A percentile compares a stretch with the other conserved stretches of the same genome.
These are phyloP conservation scores for Arthrobotrys iridis DNA, from an alignment of 2,329 filamentous ascomycete genomes.

Conservation along the genomic window DNA sequence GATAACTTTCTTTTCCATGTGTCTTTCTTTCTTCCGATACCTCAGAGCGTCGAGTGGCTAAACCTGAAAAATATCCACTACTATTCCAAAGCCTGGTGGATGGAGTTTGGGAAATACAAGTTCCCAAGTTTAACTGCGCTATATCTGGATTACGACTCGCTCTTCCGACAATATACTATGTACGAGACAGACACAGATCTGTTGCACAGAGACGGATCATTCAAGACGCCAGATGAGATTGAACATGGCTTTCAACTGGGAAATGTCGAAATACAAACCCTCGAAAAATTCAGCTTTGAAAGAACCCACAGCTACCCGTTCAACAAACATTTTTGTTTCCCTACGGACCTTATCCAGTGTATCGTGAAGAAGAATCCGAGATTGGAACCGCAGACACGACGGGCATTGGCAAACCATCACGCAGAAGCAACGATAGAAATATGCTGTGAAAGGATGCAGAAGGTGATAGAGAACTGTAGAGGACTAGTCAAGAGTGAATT, in stretches of 20 bases:
- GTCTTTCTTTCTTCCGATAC: not conserved
- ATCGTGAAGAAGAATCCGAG: not conserved
- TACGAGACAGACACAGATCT: not conserved
- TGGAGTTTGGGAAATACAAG: not conserved
- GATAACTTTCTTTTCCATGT: not conserved
- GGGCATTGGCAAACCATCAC: not conserved
- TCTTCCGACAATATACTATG: not conserved
- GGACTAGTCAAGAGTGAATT: not conserved
- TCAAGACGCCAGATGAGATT: not conserved
- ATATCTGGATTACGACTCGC: not conserved
- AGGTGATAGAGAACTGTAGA: not conserved
- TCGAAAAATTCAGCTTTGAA: not conserved
- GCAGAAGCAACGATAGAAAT: not conserved
- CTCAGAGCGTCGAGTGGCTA: not conserved
- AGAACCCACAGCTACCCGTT: not conserved
- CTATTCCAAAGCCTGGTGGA: conserved; percentile 1
- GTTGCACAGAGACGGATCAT: not conserved
- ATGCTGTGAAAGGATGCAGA: not conserved
- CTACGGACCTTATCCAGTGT: not conserved
- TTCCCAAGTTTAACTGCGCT: not conserved
- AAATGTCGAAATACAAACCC: not conserved
- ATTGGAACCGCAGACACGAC: not conserved
- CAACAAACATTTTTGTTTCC: conserved; percentile 1
- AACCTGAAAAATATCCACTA: not conserved
- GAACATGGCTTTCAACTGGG: not conserved